These are phyloP conservation scores for Albizia julibrissin DNA, from an alignment of 306 rosid species.

Conservation along the genomic window DNA sequence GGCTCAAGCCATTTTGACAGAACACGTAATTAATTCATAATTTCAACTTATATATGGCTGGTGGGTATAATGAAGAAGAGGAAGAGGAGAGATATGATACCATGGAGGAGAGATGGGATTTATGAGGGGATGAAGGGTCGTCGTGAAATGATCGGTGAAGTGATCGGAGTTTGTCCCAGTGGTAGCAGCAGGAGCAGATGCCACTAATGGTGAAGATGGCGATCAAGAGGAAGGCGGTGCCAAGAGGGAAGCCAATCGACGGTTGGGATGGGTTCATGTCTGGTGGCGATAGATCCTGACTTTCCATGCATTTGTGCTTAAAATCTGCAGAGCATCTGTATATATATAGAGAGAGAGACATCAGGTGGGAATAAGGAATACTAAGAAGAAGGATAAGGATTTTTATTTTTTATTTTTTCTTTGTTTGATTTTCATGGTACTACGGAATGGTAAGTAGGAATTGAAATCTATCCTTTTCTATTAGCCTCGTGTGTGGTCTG, in stretches of 20 bases:
- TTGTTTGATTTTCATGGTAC: neutral
- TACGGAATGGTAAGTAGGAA: neutral
- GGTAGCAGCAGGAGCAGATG: slow-evolving; percentile 94
- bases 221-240: slow-evolving; percentile 81
- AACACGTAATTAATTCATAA: too few species aligned
- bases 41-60: neutral
- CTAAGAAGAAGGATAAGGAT: neutral
- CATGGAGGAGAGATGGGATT: slow-evolving; percentile 38
- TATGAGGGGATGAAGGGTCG: slow-evolving; percentile 36
- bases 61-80: neutral
- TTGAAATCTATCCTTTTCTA: neutral
- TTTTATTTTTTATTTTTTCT: neutral
- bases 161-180: slow-evolving; percentile 88
- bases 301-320: slow-evolving; percentile 52
- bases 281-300: slow-evolving; percentile 52
- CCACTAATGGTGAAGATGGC: slow-evolving; percentile 88
- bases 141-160: slow-evolving; percentile 51
- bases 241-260: slow-evolving; percentile 85
- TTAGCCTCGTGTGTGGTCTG: neutral
- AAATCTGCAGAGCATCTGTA: neutral
- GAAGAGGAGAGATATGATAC: slow-evolving; percentile 35
- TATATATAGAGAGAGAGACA: neutral
- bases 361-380: neutral
- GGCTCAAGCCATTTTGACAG: too few species aligned
- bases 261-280: slow-evolving; percentile 75